Evolutionary conservation across 768 basidiomycete genomes (phyloP), one percentile per base, ranked within the genome.

Genomic region (Trametes coccinea): DNA sequence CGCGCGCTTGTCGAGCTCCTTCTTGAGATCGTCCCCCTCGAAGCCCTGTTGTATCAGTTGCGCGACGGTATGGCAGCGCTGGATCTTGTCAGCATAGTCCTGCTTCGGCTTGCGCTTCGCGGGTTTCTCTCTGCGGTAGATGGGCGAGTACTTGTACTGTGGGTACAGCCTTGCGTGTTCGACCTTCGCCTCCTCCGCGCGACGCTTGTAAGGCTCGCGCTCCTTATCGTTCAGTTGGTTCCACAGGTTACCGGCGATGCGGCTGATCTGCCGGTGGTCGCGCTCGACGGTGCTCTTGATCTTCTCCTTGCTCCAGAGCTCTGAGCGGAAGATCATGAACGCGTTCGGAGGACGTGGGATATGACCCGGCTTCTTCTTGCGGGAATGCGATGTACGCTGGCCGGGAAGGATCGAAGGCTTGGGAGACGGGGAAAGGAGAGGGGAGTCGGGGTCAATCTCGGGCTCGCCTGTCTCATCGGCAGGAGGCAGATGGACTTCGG

Each of bases 271-370:
- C 71, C 90, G 86, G 71, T 93, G 91, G 52, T 88, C 84, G 61
- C 77, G 80, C 74, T 89, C 88, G 53, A 83, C 76, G 41, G 73
- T 73, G 1, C 79, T 80, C 53, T 83, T 83, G 33, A 79, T 71
- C 37, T 80, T 76, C 9, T 78, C 75, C 65, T 82, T 82, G 55
- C 77, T 79, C 75, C 89, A 82, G 46, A 88, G 81, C 69, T 82
- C 82, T 17, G 86, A 90, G 43, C 92, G 86, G 71, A 84, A 93
- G 61, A 93, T 77, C 74, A 93, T 92, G 79, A 93, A 95, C 9
- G 92, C 88, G 69, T 95, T 95, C 57, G 89, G 81, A 1, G 93
- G 93, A 13, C 92, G 86, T 34, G 85, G 86, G 40, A 68, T 82
- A 70, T 86, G 86, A 39, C 78, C 78, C 9, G 69, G 74, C 68